Evolutionary conservation across 1,139 yeast genomes (phyloP).

Genomic region (Geotrichum klebahnii): DNA sequence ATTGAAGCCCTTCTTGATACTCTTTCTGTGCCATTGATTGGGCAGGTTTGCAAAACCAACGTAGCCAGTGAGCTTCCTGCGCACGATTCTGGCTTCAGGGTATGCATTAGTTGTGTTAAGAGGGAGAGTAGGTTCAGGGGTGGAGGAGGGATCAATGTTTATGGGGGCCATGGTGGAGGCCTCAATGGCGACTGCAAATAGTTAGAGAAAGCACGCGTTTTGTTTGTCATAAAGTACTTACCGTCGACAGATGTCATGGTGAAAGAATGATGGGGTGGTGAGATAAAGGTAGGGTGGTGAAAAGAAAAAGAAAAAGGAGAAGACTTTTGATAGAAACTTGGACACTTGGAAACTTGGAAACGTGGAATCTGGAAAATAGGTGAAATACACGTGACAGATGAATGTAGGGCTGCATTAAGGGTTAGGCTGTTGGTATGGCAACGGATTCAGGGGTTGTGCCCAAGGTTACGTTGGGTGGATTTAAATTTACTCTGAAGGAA

Average conservation of each 20-base stretch:
- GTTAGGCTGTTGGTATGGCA: slow-evolving; percentile 7
- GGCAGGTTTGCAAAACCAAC: slow-evolving; percentile 98
- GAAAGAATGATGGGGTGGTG: background rate
- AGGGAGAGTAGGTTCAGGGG: slow-evolving; percentile 16
- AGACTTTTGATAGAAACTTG: no score
- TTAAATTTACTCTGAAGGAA: no score
- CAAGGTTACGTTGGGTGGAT: no score
- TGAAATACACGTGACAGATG: no score
- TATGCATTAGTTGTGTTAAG: background rate
- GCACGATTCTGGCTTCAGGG: slow-evolving; percentile 45
- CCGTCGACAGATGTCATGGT: slow-evolving; percentile 19
- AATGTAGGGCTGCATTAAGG: background rate
- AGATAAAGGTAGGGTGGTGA: background rate
- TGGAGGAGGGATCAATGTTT: slow-evolving; percentile 9
- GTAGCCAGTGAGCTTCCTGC: slow-evolving; percentile 80
- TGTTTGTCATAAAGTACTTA: slow-evolving; percentile 1
- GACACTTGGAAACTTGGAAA: background rate
- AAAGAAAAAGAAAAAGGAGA: background rate
- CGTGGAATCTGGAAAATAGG: background rate
- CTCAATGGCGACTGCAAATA: slow-evolving; percentile 13
- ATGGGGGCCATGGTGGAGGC: slow-evolving; percentile 17
- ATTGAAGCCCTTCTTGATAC: slow-evolving; percentile 88
- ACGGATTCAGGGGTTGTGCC: slow-evolving; percentile 17
- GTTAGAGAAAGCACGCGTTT: background rate
- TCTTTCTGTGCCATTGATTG: slow-evolving; percentile 97